A percentile compares a stretch with the other conserved stretches of the same genome.
Conservation (phyloP, 805 yeast species). For the Candida namnaoensis region DNA sequence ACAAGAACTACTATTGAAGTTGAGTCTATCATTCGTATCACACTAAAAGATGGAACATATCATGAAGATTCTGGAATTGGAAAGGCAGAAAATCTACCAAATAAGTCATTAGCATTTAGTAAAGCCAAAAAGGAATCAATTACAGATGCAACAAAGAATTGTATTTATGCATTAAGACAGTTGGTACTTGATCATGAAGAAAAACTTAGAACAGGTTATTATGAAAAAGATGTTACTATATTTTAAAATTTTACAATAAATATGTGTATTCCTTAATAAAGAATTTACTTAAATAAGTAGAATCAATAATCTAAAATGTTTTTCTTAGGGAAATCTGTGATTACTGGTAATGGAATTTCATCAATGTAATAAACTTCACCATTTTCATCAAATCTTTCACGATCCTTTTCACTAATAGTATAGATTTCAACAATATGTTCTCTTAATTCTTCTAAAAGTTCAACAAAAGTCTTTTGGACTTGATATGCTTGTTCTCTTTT, state of each 20-base stretch:
- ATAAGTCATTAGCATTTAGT: slow-evolving; percentile 64
- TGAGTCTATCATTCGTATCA: slow-evolving; percentile 49
- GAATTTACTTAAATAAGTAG: not conserved
- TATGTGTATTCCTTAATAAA: not conserved
- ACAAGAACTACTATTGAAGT: slow-evolving; percentile 18
- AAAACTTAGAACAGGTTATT: slow-evolving; percentile 23
- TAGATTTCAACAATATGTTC: slow-evolving; percentile 71
- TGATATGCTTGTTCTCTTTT: slow-evolving; percentile 77
- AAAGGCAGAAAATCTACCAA: slow-evolving; percentile 49
- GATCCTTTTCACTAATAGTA: slow-evolving; percentile 71
- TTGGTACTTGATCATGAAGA: slow-evolving; percentile 31
- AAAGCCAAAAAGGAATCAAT: slow-evolving; percentile 81
- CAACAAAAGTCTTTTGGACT: slow-evolving; percentile 60
- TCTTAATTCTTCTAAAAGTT: slow-evolving; percentile 43
- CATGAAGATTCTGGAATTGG: slow-evolving; percentile 79
- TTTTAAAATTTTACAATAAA: slow-evolving; percentile 11
- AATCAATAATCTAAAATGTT: slow-evolving; percentile 43
- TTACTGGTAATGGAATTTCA: slow-evolving; percentile 64
- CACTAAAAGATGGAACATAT: slow-evolving; percentile 72
- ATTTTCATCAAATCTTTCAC: slow-evolving; percentile 83
- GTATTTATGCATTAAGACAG: slow-evolving; percentile 73
- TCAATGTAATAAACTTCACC: slow-evolving; percentile 76
- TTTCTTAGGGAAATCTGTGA: slow-evolving; percentile 53
- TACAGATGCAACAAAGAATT: slow-evolving; percentile 76
- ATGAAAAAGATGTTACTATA: slow-evolving; percentile 18